Conservation (phyloP, 2,329 filamentous ascomycete species). For the Xylariaceae sp. region DNA sequence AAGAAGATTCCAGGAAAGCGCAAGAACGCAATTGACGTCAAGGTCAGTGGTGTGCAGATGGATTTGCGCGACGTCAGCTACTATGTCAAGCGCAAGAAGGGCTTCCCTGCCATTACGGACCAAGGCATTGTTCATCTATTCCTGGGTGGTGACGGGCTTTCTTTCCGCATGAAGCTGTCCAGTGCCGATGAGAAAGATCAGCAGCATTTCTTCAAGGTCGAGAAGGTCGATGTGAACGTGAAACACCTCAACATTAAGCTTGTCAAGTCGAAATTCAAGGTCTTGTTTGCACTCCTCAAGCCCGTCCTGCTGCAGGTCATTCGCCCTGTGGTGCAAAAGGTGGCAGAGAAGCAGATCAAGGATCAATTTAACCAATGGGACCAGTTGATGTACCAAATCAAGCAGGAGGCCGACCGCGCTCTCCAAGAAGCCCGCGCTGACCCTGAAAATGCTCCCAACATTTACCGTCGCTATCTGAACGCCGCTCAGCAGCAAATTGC, state of each 20-base stretch:
- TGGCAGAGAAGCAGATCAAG: slow-evolving; percentile 82
- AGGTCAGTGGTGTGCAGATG: slow-evolving; percentile 85
- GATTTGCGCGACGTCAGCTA: slow-evolving; percentile 88
- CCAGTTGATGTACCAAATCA: slow-evolving; percentile 65
- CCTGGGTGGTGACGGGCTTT: slow-evolving; percentile 80
- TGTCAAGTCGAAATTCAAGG: slow-evolving; percentile 91
- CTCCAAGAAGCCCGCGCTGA: slow-evolving; percentile 60
- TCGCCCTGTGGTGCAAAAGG: slow-evolving; percentile 78
- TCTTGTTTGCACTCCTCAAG: slow-evolving; percentile 82
- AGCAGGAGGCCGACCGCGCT: slow-evolving; percentile 75
- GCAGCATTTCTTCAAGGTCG: slow-evolving; percentile 89
- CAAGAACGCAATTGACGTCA: slow-evolving; percentile 75
- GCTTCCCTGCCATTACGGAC: slow-evolving; percentile 84
- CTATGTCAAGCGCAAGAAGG: slow-evolving; percentile 91
- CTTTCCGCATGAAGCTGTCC: slow-evolving; percentile 85
- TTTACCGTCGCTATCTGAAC: slow-evolving; percentile 77
- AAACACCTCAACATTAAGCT: slow-evolving; percentile 82
- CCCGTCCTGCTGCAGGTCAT: slow-evolving; percentile 79
- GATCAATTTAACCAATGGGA: slow-evolving; percentile 76
- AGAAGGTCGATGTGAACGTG: slow-evolving; percentile 78
- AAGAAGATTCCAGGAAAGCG: slow-evolving; percentile 78
- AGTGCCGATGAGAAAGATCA: slow-evolving; percentile 70
- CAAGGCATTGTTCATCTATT: slow-evolving; percentile 84
- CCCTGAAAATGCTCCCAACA: slow-evolving; percentile 69
- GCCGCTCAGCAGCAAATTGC: slow-evolving; percentile 69